Conservation (phyloP, 2,329 filamentous ascomycete genomes). For the Calonectria hongkongensis region DNA sequence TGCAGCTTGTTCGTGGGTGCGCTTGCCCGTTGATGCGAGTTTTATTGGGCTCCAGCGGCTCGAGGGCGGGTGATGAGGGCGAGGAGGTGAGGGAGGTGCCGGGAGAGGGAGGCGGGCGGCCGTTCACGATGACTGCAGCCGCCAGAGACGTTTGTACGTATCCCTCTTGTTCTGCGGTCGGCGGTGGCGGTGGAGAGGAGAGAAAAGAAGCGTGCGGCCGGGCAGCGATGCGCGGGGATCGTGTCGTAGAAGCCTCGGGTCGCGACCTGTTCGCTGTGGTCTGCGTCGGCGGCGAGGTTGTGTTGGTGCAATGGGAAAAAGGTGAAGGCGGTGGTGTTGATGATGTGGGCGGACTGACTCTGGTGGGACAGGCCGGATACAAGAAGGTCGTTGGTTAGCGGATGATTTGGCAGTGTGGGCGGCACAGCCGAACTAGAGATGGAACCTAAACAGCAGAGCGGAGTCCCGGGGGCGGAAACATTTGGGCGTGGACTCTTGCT, state of each 20-base stretch:
- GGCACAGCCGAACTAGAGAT: constrained; percentile 33
- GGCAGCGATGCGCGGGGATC: neutral
- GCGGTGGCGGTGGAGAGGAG: constrained; percentile 11
- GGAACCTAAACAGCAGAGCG: constrained; percentile 32
- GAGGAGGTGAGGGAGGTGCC: constrained; percentile 6
- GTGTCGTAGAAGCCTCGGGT: constrained; percentile 12
- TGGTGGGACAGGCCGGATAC: constrained; percentile 34
- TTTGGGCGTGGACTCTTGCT: constrained; percentile 28
- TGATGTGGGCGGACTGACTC: constrained; percentile 37
- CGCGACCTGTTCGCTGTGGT: constrained; percentile 5
- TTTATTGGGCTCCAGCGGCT: constrained; percentile 7
- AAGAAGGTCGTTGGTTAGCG: constrained; percentile 30
- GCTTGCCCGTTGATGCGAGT: constrained; percentile 9
- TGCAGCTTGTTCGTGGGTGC: constrained; percentile 28
- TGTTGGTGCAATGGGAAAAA: constrained; percentile 34
- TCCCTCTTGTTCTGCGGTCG: constrained; percentile 31
- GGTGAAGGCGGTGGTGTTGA: constrained; percentile 38
- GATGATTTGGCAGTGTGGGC: constrained; percentile 33
- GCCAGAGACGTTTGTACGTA: constrained; percentile 24
- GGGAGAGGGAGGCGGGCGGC: constrained; percentile 23
- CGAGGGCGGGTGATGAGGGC: constrained; percentile 12
- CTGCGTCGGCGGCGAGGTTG: constrained; percentile 19
- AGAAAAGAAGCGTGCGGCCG: constrained; percentile 20
- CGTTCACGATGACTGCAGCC: constrained; percentile 38
- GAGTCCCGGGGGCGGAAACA: constrained; percentile 27